Evolutionary conservation across 805 yeast genomes (phyloP), one percentile per base, ranked within the genome.

Genomic region (Debaryomyces hansenii): DNA sequence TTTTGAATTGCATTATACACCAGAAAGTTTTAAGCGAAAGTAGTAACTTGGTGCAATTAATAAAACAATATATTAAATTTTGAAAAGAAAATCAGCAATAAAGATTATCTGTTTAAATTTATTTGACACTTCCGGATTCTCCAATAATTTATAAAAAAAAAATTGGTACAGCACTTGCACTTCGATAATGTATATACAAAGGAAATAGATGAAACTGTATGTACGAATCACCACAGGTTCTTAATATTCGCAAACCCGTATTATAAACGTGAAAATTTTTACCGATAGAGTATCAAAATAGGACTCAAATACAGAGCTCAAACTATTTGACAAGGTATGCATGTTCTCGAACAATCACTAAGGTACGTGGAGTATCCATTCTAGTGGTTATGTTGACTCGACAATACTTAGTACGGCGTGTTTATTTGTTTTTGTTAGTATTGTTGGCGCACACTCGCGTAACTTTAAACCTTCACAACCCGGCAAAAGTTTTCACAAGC

Each of bases 1-100:
- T 29, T 32, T 43, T 43, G 27, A 45, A 29, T 35, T 40, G 47
- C 49, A 42, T 44, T 18, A 15, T n/a, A 31, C 34, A 31, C 34
- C 34, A 31, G 32, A 28, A 31, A 14, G 6, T 6, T 31, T n/a
- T 31, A 14, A 31, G 11, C 34, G 34, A 31, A 31, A 5, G 34
- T 31, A 31, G 7, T 8, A 31, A 5, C 27, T 24, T 24, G 34
- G 34, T 31, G 34, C 34, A 31, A 5, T 31, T 31, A 31, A 31
- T 28, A 14, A 31, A 31, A 31, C 16, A 31, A 31, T 31, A 11
- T 31, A 31, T 12, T n/a, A 11, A 16, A 16, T 16, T 16, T 16
- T 16, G 34, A 31, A 31, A 31, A 11, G 14, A 31, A 31, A 31
- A 31, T 2, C 34, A 31, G 16, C 34, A 31, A 14, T 31, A 31